phyloP scores from a whole-genome alignment of 805 yeast species.

The Saccharomyces eubayanus region DNA sequence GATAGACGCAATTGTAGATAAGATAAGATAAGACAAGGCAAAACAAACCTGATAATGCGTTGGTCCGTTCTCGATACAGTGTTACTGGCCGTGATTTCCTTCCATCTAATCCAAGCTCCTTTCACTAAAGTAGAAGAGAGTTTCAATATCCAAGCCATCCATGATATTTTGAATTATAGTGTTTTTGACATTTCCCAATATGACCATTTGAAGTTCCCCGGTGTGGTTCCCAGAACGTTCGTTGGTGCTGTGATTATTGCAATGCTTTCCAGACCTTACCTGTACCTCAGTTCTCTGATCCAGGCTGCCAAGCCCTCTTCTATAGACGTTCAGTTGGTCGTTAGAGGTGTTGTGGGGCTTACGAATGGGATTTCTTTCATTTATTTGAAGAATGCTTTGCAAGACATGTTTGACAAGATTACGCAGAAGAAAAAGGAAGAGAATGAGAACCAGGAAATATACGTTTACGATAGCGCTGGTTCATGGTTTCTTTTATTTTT shows the following conservation, averaged over 20 bases:
- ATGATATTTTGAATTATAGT: slow-evolving; percentile 69
- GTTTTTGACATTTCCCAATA: slow-evolving; percentile 34
- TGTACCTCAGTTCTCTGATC: slow-evolving; percentile 6
- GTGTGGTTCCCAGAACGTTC: slow-evolving; percentile 82
- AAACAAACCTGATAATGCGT: slow-evolving; percentile 8
- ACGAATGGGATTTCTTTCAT: slow-evolving; percentile 49
- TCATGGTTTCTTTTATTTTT: slow-evolving; percentile 54
- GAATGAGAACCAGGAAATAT: slow-evolving; percentile 7
- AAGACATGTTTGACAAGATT: slow-evolving; percentile 13
- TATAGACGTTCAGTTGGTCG: slow-evolving; percentile 43
- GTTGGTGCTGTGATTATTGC: slow-evolving; percentile 58
- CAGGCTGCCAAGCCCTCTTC: slow-evolving; percentile 30
- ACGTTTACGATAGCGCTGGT: slow-evolving; percentile 30
- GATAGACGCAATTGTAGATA: neutral
- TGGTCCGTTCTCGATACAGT: slow-evolving; percentile 26
- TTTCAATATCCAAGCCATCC: slow-evolving; percentile 81
- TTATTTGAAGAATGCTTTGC: slow-evolving; percentile 39
- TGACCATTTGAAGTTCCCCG: slow-evolving; percentile 78
- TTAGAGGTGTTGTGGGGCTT: slow-evolving; percentile 55
- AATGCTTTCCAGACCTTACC: slow-evolving; percentile 35
- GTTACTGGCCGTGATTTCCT: slow-evolving; percentile 40
- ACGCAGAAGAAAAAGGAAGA: slow-evolving; percentile 7
- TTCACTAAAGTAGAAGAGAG: slow-evolving; percentile 92
- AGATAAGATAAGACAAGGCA: neutral
- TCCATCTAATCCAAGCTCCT: slow-evolving; percentile 55